A percentile compares a stretch with the other conserved stretches of the same genome.
phyloP scores from a whole-genome alignment of 1,284 basidiomycete species.

The Sanguinoderma infundibulare region DNA sequence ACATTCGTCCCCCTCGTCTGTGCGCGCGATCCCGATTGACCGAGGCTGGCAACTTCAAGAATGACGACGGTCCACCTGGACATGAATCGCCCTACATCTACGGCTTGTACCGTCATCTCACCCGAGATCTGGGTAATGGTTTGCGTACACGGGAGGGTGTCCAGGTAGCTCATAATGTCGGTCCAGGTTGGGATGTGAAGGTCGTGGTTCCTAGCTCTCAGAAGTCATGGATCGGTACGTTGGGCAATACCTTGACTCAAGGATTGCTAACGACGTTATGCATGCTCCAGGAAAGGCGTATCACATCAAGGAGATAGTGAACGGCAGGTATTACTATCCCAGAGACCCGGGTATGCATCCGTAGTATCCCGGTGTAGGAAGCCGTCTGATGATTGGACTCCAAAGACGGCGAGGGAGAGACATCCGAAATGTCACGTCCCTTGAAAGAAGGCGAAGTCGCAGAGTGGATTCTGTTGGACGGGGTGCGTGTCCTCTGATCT shows the following conservation, averaged over 20 bases:
- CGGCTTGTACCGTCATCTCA: constrained; percentile 75
- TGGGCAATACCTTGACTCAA: background rate
- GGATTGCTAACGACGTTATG: background rate
- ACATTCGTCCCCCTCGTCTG: constrained; percentile 3
- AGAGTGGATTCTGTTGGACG: constrained; percentile 89
- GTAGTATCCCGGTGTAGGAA: too few species aligned
- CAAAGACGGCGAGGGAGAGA: constrained; percentile 76
- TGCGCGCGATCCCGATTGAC: constrained; percentile 3
- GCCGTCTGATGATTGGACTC: constrained; percentile 5
- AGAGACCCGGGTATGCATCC: constrained; percentile 51
- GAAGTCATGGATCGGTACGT: constrained; percentile 87
- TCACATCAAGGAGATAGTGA: constrained; percentile 80
- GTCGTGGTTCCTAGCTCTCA: constrained; percentile 90
- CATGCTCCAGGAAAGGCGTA: constrained; percentile 73
- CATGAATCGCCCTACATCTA: constrained; percentile 85
- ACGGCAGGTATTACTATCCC: constrained; percentile 85
- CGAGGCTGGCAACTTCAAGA: constrained; percentile 44
- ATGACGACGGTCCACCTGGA: constrained; percentile 89
- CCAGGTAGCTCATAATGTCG: background rate
- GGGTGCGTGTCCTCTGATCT: constrained; percentile 51
- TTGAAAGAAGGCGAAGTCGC: constrained; percentile 77
- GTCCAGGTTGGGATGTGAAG: constrained; percentile 80
- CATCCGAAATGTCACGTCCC: constrained; percentile 61
- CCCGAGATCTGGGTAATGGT: constrained; percentile 59
- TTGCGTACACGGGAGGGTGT: background rate